Conservation (phyloP, 1,284 basidiomycete genomes). For the Sanghuangporus baumii region DNA sequence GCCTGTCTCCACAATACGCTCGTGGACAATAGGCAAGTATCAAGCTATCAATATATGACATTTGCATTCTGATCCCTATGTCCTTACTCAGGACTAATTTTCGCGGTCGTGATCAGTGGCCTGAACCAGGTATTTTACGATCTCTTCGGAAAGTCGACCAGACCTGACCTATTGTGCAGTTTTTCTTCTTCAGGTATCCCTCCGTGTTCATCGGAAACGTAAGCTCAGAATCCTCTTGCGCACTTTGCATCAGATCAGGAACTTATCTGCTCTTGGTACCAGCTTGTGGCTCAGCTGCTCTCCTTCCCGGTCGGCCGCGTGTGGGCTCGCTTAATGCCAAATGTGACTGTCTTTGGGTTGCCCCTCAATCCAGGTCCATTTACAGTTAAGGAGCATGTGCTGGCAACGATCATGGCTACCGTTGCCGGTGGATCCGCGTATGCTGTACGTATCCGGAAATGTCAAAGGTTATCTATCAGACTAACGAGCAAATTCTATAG, state of each 20-base stretch:
- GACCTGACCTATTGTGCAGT: constrained; percentile 28
- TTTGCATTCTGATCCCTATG: not conserved
- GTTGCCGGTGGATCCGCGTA: constrained; percentile 55
- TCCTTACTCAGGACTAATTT: constrained; percentile 28
- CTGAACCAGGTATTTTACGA: constrained; percentile 52
- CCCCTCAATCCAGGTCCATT: constrained; percentile 45
- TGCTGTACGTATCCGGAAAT: constrained; percentile 29
- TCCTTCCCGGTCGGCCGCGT: constrained; percentile 42
- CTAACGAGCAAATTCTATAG: constrained; percentile 15
- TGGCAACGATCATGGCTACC: constrained; percentile 47
- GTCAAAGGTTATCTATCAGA: not conserved
- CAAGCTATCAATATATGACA: constrained; percentile 37
- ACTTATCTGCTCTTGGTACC: not conserved
- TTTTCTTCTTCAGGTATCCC: constrained; percentile 49
- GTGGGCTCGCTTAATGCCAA: constrained; percentile 35
- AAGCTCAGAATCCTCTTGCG: not conserved
- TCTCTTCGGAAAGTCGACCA: constrained; percentile 29
- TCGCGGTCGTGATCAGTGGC: constrained; percentile 42
- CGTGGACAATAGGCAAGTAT: constrained; percentile 30
- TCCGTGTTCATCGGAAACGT: constrained; percentile 34
- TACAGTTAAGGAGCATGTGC: constrained; percentile 35
- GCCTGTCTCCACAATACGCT: constrained; percentile 33
- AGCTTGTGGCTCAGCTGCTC: constrained; percentile 43
- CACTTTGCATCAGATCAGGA: not conserved
- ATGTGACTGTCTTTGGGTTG: constrained; percentile 38